These are phyloP conservation scores for Geosmithia flava DNA, from an alignment of 2,329 filamentous ascomycete species.

Conservation along the genomic window DNA sequence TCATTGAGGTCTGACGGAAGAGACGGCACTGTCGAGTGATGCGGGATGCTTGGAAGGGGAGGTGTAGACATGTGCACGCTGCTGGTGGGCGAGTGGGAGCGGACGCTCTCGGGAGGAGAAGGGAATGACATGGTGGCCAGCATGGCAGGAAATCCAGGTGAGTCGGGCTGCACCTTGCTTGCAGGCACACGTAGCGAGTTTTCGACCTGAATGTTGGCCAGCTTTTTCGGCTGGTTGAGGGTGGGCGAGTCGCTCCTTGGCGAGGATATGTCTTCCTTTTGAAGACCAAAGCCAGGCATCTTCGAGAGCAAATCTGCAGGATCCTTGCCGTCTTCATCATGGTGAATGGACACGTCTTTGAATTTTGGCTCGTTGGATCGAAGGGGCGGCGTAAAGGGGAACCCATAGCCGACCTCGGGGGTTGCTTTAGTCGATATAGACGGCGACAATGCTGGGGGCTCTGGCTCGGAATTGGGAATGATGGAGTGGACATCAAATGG, in stretches of 20 bases:
- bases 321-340: not conserved
- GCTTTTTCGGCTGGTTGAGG: not conserved
- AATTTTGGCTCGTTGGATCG: not conserved
- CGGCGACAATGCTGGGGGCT: not conserved
- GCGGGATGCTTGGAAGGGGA: not conserved
- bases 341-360: not conserved
- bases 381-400: not conserved
- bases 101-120: constrained; percentile 2
- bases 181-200: not conserved
- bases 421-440: not conserved
- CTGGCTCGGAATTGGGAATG: not conserved
- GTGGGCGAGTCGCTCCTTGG: not conserved
- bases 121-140: constrained; percentile 3
- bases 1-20: constrained; percentile 1
- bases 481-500: not conserved
- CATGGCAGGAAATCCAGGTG: constrained; percentile 3
- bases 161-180: not conserved
- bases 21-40: not conserved
- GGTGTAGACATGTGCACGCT: constrained; percentile 1
- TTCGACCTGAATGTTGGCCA: not conserved
- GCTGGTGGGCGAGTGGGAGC: constrained; percentile 1
- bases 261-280: not conserved
- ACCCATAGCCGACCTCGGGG: not conserved
- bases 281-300: not conserved
- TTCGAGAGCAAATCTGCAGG: not conserved